Evolutionary conservation across 306 rosid genomes (phyloP), one percentile per base, ranked within the genome.

Genomic region (Neltuma alba): DNA sequence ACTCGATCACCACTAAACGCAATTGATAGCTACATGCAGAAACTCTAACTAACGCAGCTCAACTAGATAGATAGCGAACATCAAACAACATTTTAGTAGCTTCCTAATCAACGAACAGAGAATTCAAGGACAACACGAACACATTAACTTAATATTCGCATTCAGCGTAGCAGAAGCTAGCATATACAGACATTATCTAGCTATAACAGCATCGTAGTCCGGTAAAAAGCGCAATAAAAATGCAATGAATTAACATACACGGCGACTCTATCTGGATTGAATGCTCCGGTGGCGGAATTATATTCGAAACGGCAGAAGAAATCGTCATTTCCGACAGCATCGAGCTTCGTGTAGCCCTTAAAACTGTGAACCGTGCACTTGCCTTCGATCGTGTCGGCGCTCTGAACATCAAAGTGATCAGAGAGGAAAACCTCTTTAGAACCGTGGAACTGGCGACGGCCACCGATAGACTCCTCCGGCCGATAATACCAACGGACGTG

Each of bases 241-340:
- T 54, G 48, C 40, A 44, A 85, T 15, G 3, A 79, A 74, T 61
- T 7, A 79, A 83, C 92, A 79, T 83, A 96, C 99, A 96, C 99
- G 4, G 97, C 99, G 12, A 96, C 99, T 81, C 99, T 86, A 76
- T 96, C 99, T 40, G 99, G 99, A 85, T 89, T 90, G 86, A 96
- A 96, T 67, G 99, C 88, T 1, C 99, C 99, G 1, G 96, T 89
- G 36, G 98, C 33, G 55, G 99, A 96, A 77, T 96, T 96, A 70
- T 96, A 96, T 84, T 96, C 98, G 64, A 96, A 96, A 15, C 99
- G 99, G 74, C 98, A 96, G 84, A 96, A 96, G 97, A 93, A 96
- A 71, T 96, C 99, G 58, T 96, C 99, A 80, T 87, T 96, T 2
- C 99, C 99, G 23, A 96, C 99, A 0, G 98, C 98, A 68, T 96